These are phyloP conservation scores for Schoenoplectus tabernaemontani DNA, from an alignment of 202 grass and related monocot genomes.

Conservation along the genomic window DNA sequence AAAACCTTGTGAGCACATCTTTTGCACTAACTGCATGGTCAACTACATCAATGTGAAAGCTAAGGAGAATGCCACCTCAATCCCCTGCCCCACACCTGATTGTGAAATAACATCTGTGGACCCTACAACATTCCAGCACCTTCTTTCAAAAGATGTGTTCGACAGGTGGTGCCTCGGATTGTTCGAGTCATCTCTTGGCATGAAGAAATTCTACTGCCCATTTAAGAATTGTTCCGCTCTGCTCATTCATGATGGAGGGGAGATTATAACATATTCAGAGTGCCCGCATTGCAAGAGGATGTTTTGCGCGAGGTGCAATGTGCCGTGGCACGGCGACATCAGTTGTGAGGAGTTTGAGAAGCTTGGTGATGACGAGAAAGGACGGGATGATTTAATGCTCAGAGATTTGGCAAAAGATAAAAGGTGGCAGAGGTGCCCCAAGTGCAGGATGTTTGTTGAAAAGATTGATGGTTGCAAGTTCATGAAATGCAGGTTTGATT, in stretches of 20 bases:
- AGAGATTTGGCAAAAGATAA: conserved; percentile 38
- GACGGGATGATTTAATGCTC: conserved; percentile 40
- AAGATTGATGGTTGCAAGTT: conserved; percentile 38
- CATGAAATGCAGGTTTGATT: conserved; percentile 53
- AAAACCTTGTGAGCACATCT: conserved; percentile 38
- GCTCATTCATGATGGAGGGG: conserved; percentile 31
- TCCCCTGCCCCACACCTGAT: conserved; percentile 36
- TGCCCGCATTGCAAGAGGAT: conserved; percentile 59
- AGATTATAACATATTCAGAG: conserved; percentile 16
- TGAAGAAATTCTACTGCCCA: conserved; percentile 60
- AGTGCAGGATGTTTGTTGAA: conserved; percentile 65
- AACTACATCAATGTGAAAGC: conserved; percentile 45
- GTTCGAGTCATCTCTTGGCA: conserved; percentile 37
- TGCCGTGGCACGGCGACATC: conserved; percentile 51
- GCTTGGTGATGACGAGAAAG: conserved; percentile 38
- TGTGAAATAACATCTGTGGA: conserved; percentile 34
- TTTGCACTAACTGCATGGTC: conserved; percentile 42
- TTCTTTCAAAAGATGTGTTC: conserved; percentile 34
- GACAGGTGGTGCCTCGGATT: conserved; percentile 41
- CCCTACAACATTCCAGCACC: conserved; percentile 27
- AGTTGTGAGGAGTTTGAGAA: conserved; percentile 37
- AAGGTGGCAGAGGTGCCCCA: conserved; percentile 64
- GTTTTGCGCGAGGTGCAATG: conserved; percentile 54
- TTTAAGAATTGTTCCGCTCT: conserved; percentile 61
- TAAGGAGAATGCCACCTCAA: conserved; percentile 30